Conservation (phyloP, 1,139 yeast species). For the Scheffersomyces segobiensis region DNA sequence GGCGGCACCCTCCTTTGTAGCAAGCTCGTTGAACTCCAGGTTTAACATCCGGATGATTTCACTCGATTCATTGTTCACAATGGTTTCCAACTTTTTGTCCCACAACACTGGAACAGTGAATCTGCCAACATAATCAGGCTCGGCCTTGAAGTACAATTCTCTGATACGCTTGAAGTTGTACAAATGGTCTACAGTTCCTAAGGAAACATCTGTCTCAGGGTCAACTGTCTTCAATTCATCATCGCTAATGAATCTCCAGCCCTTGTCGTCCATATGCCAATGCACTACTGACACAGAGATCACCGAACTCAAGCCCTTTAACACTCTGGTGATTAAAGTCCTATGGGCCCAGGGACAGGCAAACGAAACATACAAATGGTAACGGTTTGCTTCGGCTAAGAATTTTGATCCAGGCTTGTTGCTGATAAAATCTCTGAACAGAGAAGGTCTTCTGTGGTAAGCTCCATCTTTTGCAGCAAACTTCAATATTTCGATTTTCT, state of each 20-base stretch:
- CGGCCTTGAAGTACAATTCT: constrained; percentile 72
- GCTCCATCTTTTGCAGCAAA: constrained; percentile 54
- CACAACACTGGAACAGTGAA: constrained; percentile 92
- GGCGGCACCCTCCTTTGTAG: constrained; percentile 42
- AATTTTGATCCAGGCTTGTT: constrained; percentile 59
- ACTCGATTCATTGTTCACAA: constrained; percentile 87
- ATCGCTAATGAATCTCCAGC: constrained; percentile 72
- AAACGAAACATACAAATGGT: constrained; percentile 81
- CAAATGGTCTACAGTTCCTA: constrained; percentile 67
- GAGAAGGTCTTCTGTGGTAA: constrained; percentile 49
- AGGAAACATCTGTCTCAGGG: constrained; percentile 39
- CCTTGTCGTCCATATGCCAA: constrained; percentile 81
- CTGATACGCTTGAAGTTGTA: constrained; percentile 61
- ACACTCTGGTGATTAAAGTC: constrained; percentile 68
- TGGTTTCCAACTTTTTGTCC: constrained; percentile 79
- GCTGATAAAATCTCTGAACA: constrained; percentile 60
- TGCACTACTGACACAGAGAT: constrained; percentile 79
- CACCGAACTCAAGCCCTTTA: constrained; percentile 70
- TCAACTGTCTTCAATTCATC: constrained; percentile 23
- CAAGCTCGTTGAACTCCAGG: constrained; percentile 55
- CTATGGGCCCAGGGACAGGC: constrained; percentile 99
- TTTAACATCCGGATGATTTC: constrained; percentile 86
- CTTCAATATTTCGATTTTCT: constrained; percentile 33
- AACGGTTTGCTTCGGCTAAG: constrained; percentile 75
- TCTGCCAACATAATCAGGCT: constrained; percentile 75